These are phyloP conservation scores for Marsdenia floribunda DNA, from an alignment of 257 asterid genomes.

Conservation along the genomic window DNA sequence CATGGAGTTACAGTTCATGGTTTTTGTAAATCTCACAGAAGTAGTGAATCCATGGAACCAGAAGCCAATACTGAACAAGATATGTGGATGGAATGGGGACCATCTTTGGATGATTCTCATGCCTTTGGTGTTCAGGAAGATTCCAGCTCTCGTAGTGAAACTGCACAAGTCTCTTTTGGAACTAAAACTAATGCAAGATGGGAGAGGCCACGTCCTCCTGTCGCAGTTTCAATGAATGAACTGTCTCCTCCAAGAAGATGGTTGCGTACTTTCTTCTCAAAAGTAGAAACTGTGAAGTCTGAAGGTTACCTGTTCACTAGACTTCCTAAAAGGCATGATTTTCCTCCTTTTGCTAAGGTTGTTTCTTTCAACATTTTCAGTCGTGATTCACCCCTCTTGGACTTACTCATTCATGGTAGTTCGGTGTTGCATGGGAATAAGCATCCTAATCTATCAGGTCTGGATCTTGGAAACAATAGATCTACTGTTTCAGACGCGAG, in stretches of 20 bases:
- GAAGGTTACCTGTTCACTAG: conserved; percentile 47
- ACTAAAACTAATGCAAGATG: conserved; percentile 13
- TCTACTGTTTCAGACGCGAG: conserved; percentile 23
- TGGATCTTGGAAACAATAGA: conserved; percentile 22
- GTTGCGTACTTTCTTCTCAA: conserved; percentile 59
- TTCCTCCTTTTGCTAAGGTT: conserved; percentile 44
- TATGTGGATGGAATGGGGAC: conserved; percentile 88
- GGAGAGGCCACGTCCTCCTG: conserved; percentile 22
- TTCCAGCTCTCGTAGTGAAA: conserved; percentile 19
- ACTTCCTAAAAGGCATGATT: conserved; percentile 49
- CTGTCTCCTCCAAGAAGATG: conserved; percentile 48
- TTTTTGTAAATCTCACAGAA: conserved; percentile 40
- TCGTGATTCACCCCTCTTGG: conserved; percentile 45
- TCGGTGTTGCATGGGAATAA: conserved; percentile 32
- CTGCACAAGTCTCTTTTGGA: conserved; percentile 11
- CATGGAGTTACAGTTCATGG: conserved; percentile 81
- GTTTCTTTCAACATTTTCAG: conserved; percentile 68
- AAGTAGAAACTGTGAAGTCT: conserved; percentile 48
- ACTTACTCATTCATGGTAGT: conserved; percentile 43
- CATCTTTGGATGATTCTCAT: conserved; percentile 34
- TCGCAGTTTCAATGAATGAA: conserved; percentile 33
- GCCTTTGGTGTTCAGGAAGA: conserved; percentile 25
- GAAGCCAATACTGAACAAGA: conserved; percentile 54
- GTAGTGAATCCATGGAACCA: conserved; percentile 31
- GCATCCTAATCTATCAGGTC: conserved; percentile 25